Evolutionary conservation across 2,329 filamentous ascomycete genomes (phyloP), one percentile per base, ranked within the genome.

Genomic region (Hawksworthiomyces lignivorus): DNA sequence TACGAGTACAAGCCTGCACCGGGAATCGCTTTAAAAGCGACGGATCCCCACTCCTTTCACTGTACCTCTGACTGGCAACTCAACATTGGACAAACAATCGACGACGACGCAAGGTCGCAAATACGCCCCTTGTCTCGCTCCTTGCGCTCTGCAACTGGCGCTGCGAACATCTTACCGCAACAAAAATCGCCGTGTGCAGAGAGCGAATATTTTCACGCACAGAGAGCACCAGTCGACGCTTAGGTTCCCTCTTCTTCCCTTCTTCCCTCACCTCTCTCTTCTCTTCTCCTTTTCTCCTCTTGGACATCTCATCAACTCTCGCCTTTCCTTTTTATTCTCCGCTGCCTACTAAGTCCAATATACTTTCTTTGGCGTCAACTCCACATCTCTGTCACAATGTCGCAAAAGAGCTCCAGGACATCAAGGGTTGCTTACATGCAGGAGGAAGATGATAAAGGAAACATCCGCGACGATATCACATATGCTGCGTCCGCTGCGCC

Each of bases 401-500:
- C 68, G 43, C 54, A 36, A 48, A 52, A 56, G 58, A 50, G 51
- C 46, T 38, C 49, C 46, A 41, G 35, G 29, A 37, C 28, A 46
- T 52, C 56, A 60, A 48, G 43, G 51, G 59, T 68, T 41, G 65
- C 66, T 44, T 67, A 67, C 54, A 62, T 73, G 44, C 67, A 76
- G 55, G 73, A 75, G 43, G 69, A 61, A 35, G 69, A 75, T 52
- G 71, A 75, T 38, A 59, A 62, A 11, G 69, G 64, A 30, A 67
- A 67, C 41, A 56, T 62, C 27, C 54, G 63, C 15, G 56, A 61
- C 39, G 60, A 56, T 15, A 35, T 39, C 47, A 58, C 60, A 45
- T 76, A 74, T 57, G 72, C 73, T 49, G 60, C 60, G 26, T 72
- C 70, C 22, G 58, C 64, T 39, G 65, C 62, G n/a, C 58, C 64